Evolutionary conservation across 2,329 filamentous ascomycete genomes (phyloP).

Genomic region (Aspergillus intermedius): DNA sequence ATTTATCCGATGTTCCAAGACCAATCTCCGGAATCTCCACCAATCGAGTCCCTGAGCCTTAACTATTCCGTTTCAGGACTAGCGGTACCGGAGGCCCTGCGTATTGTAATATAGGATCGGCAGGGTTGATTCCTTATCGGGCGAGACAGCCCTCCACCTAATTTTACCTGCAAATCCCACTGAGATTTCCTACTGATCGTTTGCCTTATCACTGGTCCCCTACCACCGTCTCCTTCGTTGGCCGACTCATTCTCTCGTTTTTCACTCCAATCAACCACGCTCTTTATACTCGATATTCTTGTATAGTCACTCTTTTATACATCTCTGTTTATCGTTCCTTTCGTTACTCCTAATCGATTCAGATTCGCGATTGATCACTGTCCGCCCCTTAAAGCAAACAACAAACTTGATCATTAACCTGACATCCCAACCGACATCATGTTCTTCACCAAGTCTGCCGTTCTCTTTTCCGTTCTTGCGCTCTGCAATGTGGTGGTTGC

Average conservation of each 20-base stretch:
- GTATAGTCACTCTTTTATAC: constrained; percentile 11
- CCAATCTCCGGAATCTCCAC: not conserved
- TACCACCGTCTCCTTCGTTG: constrained; percentile 4
- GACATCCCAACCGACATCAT: constrained; percentile 28
- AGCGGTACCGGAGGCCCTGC: not conserved
- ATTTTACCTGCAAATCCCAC: constrained; percentile 10
- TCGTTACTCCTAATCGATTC: constrained; percentile 7
- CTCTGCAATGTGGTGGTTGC: constrained; percentile 38
- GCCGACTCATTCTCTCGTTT: constrained; percentile 13
- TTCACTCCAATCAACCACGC: constrained; percentile 9
- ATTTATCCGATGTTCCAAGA: not conserved
- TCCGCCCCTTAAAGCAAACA: constrained; percentile 1
- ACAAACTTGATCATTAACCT: not conserved
- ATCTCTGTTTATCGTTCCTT: constrained; percentile 2
- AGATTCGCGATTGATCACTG: constrained; percentile 1
- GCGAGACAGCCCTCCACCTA: constrained; percentile 4
- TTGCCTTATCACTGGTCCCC: not conserved
- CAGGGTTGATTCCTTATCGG: constrained; percentile 7
- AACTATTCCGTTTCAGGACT: not conserved
- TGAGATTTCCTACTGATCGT: constrained; percentile 3
- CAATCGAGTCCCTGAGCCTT: not conserved
- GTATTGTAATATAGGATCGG: constrained; percentile 5
- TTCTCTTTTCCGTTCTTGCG: constrained; percentile 41
- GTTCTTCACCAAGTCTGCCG: constrained; percentile 39
- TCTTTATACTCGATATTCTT: constrained; percentile 6